Evolutionary conservation across 176 grass and related monocot species (phyloP).

Genomic region (Stipa capillata): DNA sequence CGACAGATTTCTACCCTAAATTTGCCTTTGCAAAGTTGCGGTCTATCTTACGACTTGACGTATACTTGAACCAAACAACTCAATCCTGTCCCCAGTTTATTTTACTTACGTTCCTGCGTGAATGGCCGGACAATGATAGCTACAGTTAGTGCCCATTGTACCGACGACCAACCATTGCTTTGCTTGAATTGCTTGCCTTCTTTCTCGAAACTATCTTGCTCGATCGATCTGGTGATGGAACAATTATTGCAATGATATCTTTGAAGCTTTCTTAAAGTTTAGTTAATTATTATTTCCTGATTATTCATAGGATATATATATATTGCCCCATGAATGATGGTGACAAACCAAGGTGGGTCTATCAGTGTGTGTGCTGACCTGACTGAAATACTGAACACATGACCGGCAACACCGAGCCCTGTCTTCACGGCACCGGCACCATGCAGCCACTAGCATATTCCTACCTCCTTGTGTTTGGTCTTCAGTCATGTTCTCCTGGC

Average conservation of each 20-base stretch:
- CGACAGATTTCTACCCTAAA: neutral
- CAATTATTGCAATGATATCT: neutral
- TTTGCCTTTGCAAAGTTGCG: neutral
- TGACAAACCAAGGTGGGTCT: neutral
- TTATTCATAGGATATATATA: neutral
- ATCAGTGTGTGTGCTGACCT: neutral
- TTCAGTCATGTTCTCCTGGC: too few species aligned
- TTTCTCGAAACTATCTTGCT: neutral
- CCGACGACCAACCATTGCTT: neutral
- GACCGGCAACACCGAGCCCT: neutral
- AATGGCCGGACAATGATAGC: neutral
- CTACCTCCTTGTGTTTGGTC: neutral
- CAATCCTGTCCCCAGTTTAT: neutral
- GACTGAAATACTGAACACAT: neutral
- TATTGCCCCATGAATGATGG: neutral
- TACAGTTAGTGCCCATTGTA: neutral
- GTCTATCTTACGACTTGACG: neutral
- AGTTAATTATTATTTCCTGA: too few species aligned
- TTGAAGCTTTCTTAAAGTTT: too few species aligned
- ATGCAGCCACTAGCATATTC: neutral
- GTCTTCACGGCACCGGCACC: constrained; percentile 27
- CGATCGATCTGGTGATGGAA: neutral
- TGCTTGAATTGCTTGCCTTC: neutral
- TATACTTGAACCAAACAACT: constrained; percentile 4
- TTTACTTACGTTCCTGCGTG: neutral